Base-by-base conservation (phyloP, 306 rosid genomes). In the Albizia julibrissin region DNA sequence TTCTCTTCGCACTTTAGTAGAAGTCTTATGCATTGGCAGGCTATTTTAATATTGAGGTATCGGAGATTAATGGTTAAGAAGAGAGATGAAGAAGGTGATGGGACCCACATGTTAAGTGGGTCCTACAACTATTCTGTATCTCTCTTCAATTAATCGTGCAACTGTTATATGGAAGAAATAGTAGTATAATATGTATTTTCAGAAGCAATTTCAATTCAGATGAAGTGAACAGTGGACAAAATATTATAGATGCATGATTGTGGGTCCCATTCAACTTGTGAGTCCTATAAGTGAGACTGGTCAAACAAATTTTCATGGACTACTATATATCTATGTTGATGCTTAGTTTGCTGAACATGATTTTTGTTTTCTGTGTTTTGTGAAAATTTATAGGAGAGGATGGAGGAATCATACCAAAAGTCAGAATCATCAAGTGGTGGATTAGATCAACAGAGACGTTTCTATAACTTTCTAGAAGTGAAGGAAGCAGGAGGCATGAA, bases 381-480 rank as follows among this genome's bases (percentile, higher is more conserved):
- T 67, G 6, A 43, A 58, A 56, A 61, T n/a, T 78, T 52, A 29
- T 54, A 86, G 91, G 86, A 77, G 29, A 82, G 79, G 65, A 37
- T 49, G 65, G 89, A 84, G 43, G 69, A 66, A 22, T 49, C 69
- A 27, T 1, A 16, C 46, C 78, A 77, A 62, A 83, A 24, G 61
- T 33, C 84, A n/a, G 85, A 80, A 74, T 70, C 75, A 22, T n/a
- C 80, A 59, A 58, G 61, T 79, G 85, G 64, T 69, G 85, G 64
- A 72, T 46, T 69, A 52, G 78, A 85, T 26, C 43, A 31, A n/a
- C 76, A n/a, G 62, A 56, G 16, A 50, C 83, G 85, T 42, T 90
- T 86, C 75, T 83, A 77, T 72, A 80, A 79, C 80, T 88, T 90
- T 79, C 62, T 86, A 78, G 72, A 82, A 75, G 82, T 80, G 74